Base-by-base conservation (phyloP, 495 filamentous ascomycete species). In the Penicillium taxi region DNA sequence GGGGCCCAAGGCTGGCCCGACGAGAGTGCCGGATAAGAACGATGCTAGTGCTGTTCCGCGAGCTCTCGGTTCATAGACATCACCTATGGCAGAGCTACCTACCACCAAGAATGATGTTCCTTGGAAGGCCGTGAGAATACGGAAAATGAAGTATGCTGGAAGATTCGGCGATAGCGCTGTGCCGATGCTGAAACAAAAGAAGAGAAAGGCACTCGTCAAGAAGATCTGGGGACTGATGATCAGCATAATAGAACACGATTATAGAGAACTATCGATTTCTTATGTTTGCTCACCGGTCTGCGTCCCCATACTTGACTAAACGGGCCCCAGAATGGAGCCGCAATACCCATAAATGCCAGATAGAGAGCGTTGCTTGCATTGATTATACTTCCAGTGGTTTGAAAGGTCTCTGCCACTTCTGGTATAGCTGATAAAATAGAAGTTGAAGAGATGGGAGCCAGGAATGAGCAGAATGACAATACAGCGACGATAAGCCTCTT, bases 321-420 rank as follows among this genome's bases (percentile, higher is more conserved):
- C 4, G 81, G 80, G 0, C 81, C 80, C 73, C 78, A 85, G 33
- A 84, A 64, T 3, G 73, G 67, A 4, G 81, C 75, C 26, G 72
- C 71, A 1, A 86, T 33, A 0, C 80, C 82, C 81, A 85, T 84
- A 44, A 77, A 78, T 0, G 79, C 45, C 61, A 85, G 60, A 44
- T 83, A 85, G 15, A 83, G 41, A 2, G 80, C 80, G 61, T 84
- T 86, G 42, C 69, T 73, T 13, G 82, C 56, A 45, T 84, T 80
- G 52, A 86, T 72, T 26, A 84, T 70, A 14, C 73, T 70, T 5
- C 75, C 80, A 0, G 70, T 78, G 5, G 78, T 82, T 17, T 59
- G 36, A 41, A 72, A 86, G 9, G 75, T 75, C 8, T 47, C 55
- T 3, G 79, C 79, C 3, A 86, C 71, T 48, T 86, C 80, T 1